Evolutionary conservation across 139 green algal species (phyloP), one percentile per base, ranked within the genome.

Genomic region (Micractinium conductrix): DNA sequence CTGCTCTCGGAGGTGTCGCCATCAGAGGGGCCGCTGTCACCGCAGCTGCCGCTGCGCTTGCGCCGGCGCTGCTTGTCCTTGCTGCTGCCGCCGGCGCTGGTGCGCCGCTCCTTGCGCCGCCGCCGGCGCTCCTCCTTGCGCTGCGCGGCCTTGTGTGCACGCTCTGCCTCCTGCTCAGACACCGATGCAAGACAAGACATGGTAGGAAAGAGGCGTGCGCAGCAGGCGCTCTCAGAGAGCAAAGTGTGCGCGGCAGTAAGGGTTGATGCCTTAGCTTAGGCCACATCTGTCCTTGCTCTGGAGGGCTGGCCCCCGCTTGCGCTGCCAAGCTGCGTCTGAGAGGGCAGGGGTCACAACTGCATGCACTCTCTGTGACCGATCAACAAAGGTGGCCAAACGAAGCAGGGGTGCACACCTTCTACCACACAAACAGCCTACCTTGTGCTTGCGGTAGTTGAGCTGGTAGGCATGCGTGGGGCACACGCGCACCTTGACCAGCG

Each of bases 391-490:
- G n/a, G n/a, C n/a, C n/a, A n/a, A n/a, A n/a, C n/a, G n/a, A n/a
- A n/a, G n/a, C n/a, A n/a, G n/a, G n/a, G n/a, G n/a, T n/a, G n/a
- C n/a, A n/a, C n/a, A n/a, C n/a, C n/a, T n/a, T n/a, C n/a, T n/a
- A n/a, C n/a, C n/a, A n/a, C n/a, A n/a, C n/a, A n/a, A n/a, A n/a
- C n/a, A n/a, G n/a, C n/a, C n/a, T n/a, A n/a, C n/a, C 71, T 78
- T 69, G 16, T 92, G 89, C 84, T 93, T 93, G 16, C 86, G 86
- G 76, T 96, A 95, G 86, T 97, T 96, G 7, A 98, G 93, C 90
- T 97, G 94, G 58, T 90, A 84, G 28, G 93, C 93, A 84, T 95
- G 95, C 35, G 91, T 85, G 14, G 93, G 91, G 75, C 96, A 98
- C 24, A 97, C 38, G 17, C 96, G 87, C 19, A 90, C 53, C 70